A percentile compares a stretch with the other conserved stretches of the same genome.
Evolutionary conservation across 352 stramenopile species (phyloP).

Genomic region (Globisporangium rhizosaccharum): DNA sequence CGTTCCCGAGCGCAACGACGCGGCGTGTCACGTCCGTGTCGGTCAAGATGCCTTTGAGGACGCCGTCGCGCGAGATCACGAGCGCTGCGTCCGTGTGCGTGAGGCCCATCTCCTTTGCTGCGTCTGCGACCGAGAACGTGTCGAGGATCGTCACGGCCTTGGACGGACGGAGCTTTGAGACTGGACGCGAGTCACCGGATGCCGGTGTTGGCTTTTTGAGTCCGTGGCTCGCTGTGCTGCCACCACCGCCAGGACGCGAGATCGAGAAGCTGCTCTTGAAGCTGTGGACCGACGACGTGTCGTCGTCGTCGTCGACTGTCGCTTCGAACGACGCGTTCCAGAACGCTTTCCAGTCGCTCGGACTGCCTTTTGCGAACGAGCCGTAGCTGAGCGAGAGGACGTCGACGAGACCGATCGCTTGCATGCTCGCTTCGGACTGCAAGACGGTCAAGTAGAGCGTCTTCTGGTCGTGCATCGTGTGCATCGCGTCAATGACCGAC

Average conservation of each 20-base stretch:
- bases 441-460: conserved; percentile 80
- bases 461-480: conserved; percentile 86
- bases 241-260: conserved; percentile 31
- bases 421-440: conserved; percentile 55
- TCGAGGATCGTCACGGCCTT: conserved; percentile 89
- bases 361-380: conserved; percentile 84
- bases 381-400: conserved; percentile 87
- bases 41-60: conserved; percentile 93
- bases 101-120: conserved; percentile 85
- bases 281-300: conserved; percentile 77
- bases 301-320: conserved; percentile 63
- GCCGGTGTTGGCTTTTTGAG: conserved; percentile 33
- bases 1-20: conserved; percentile 82
- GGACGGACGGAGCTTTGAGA: conserved; percentile 80
- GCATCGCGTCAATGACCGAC: conserved; percentile 84
- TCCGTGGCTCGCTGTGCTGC: conserved; percentile 24
- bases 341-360: conserved; percentile 86
- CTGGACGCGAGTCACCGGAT: conserved; percentile 87
- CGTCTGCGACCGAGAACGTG: conserved; percentile 83
- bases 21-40: conserved; percentile 89
- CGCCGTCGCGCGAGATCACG: conserved; percentile 87
- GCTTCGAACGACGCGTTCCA: conserved; percentile 87
- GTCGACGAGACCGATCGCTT: conserved; percentile 78
- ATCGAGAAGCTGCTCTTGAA: conserved; percentile 74
- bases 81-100: conserved; percentile 91